Conservation (phyloP, 2,329 filamentous ascomycete species). For the Allantophomopsis lycopodina region DNA sequence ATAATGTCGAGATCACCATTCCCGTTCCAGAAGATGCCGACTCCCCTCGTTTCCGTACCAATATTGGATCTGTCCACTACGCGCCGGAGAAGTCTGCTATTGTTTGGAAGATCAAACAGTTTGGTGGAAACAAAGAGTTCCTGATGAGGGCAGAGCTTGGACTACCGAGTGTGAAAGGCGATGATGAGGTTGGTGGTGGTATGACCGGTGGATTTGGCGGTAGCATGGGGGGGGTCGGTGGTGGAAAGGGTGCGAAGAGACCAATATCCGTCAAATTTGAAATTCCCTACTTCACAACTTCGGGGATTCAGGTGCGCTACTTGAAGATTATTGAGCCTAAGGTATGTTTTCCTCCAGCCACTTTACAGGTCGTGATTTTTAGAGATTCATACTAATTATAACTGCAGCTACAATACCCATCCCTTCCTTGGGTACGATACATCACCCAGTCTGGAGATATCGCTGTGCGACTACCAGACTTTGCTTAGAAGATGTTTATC, state of each 20-base stretch:
- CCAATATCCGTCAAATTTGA: conserved; percentile 99
- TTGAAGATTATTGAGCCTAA: conserved; percentile 99
- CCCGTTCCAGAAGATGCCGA: conserved; percentile 96
- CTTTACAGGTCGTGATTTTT: neutral
- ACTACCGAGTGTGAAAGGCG: conserved; percentile 82
- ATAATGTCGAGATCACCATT: conserved; percentile 97
- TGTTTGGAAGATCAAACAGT: conserved; percentile 99
- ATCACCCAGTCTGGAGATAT: conserved; percentile 98
- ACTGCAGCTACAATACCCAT: conserved; percentile 84
- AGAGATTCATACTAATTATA: neutral
- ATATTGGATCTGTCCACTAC: conserved; percentile 94
- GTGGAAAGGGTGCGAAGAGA: conserved; percentile 76
- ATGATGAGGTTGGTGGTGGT: conserved; percentile 88
- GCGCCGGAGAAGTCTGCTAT: conserved; percentile 95
- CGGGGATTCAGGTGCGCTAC: conserved; percentile 95
- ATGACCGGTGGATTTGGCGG: conserved; percentile 97
- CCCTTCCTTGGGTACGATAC: conserved; percentile 93
- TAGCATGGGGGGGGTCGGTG: conserved; percentile 84
- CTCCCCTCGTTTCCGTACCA: conserved; percentile 89
- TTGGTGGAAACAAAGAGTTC: conserved; percentile 96
- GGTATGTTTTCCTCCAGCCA: conserved; percentile 40
- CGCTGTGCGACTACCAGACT: conserved; percentile 81
- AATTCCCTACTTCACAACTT: conserved; percentile 99
- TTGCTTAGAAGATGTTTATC: conserved; percentile 5
- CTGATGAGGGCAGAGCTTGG: conserved; percentile 96